phyloP scores from a whole-genome alignment of 495 filamentous ascomycete species.

The Chaetomium fimeti region DNA sequence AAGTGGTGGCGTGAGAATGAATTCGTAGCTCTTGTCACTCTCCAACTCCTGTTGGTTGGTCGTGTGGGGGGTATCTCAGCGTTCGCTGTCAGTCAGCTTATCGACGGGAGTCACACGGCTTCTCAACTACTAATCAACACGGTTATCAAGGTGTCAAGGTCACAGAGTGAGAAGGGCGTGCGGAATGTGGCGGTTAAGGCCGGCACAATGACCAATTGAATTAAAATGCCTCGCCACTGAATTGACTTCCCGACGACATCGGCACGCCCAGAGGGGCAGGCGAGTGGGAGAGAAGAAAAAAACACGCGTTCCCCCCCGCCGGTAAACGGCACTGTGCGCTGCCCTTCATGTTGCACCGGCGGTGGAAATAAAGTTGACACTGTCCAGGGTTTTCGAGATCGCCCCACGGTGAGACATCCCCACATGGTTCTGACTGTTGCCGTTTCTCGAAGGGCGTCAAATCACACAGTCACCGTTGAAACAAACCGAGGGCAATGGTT shows the following conservation, averaged over 20 bases:
- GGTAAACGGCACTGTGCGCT: slow-evolving; percentile 5
- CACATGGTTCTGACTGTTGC: not conserved
- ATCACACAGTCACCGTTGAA: not conserved
- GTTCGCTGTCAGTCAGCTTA: not conserved
- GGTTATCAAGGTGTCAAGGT: not conserved
- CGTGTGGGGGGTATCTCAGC: not conserved
- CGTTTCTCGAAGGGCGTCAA: not conserved
- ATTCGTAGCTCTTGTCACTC: not conserved
- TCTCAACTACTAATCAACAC: not conserved
- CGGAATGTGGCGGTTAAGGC: slow-evolving; percentile 30
- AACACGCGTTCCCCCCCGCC: not conserved
- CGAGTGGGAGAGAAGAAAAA: not conserved
- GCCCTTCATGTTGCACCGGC: not conserved
- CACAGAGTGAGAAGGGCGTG: not conserved
- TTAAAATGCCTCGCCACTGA: slow-evolving; percentile 27
- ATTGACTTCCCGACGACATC: slow-evolving; percentile 21
- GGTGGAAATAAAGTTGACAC: slow-evolving; percentile 21
- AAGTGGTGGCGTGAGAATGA: not conserved
- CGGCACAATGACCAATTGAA: slow-evolving; percentile 24
- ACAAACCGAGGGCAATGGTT: too few relatives aligned
- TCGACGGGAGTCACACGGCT: slow-evolving; percentile 11
- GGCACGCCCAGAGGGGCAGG: slow-evolving; percentile 11
- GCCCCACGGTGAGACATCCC: slow-evolving; percentile 8
- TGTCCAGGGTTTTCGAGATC: not conserved
- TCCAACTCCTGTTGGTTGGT: not conserved